These are phyloP conservation scores for Stylosanthes scabra DNA, from an alignment of 331 rosid species.

Conservation along the genomic window DNA sequence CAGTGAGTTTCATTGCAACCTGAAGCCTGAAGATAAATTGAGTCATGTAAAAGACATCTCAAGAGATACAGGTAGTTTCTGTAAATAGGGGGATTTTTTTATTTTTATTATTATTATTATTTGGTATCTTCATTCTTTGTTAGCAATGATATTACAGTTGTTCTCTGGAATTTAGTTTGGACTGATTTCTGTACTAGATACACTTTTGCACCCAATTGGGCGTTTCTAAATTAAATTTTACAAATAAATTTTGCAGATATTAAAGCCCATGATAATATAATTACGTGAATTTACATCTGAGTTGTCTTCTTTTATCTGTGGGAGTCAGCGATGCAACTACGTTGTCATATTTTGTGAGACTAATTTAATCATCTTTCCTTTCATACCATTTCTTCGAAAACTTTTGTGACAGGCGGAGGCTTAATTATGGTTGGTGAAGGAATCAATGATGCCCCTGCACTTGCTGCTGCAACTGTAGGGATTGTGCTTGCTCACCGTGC, in stretches of 20 bases:
- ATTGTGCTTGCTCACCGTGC: conserved; percentile 98
- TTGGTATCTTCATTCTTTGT: neutral
- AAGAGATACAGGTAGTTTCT: conserved; percentile 80
- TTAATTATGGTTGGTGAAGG: conserved; percentile 99
- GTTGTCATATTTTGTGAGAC: conserved; percentile 1
- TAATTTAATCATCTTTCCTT: neutral
- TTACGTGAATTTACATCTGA: neutral
- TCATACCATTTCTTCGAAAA: conserved; percentile 6
- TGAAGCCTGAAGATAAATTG: conserved; percentile 97
- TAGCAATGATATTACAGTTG: neutral
- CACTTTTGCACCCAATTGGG: neutral
- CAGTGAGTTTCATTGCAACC: conserved; percentile 79
- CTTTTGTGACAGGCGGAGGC: conserved; percentile 75
- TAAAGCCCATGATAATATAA: neutral
- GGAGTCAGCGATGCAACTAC: neutral
- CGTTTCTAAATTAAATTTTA: neutral
- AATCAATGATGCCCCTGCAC: conserved; percentile 97
- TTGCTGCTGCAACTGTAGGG: conserved; percentile 97
- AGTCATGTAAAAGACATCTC: conserved; percentile 86
- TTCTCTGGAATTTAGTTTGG: neutral
- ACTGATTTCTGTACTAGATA: conserved; percentile 18
- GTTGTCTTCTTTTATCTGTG: neutral
- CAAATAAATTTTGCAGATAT: conserved; percentile 3
- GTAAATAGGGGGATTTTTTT: neutral
- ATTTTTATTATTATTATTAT: neutral